Percentiles rank a stretch among this genome's conserved stretches.
phyloP scores from a whole-genome alignment of 441 rosid genomes.

The Adansonia gregorii region DNA sequence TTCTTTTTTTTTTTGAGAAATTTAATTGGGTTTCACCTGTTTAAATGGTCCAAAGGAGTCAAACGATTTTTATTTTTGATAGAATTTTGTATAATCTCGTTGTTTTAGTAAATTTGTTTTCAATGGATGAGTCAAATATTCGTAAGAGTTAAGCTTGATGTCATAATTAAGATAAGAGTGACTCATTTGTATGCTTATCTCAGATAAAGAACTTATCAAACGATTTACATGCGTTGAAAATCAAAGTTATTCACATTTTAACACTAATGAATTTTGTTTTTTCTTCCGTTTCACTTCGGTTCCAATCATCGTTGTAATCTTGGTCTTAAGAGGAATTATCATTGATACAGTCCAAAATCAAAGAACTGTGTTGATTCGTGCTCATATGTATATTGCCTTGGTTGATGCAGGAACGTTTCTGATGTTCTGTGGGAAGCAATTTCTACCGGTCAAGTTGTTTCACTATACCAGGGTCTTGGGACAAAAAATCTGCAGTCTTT shows the following conservation, averaged over 20 bases:
- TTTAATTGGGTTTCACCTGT: too few species aligned
- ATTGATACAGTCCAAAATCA: not conserved
- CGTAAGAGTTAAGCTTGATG: not conserved
- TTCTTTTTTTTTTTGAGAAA: too few species aligned
- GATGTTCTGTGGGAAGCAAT: constrained; percentile 96
- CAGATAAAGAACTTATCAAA: not conserved
- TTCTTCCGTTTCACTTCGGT: not conserved
- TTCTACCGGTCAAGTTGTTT: constrained; percentile 60
- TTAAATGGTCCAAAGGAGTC: too few species aligned
- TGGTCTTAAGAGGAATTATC: not conserved
- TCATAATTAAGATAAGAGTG: not conserved
- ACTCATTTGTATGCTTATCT: not conserved
- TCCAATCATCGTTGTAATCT: too few species aligned
- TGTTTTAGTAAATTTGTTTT: too few species aligned
- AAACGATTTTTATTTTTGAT: too few species aligned
- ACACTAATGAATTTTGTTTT: not conserved
- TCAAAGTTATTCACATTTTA: not conserved
- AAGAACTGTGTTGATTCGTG: not conserved
- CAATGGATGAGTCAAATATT: not conserved
- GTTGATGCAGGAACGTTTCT: constrained; percentile 60
- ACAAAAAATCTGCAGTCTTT: constrained; percentile 90
- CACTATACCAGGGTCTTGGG: constrained; percentile 91
- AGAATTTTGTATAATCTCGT: too few species aligned
- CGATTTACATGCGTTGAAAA: not conserved
- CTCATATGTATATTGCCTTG: constrained; percentile 21